These are phyloP conservation scores for Corchorus capsularis DNA, from an alignment of 345 rosid species.

Conservation along the genomic window DNA sequence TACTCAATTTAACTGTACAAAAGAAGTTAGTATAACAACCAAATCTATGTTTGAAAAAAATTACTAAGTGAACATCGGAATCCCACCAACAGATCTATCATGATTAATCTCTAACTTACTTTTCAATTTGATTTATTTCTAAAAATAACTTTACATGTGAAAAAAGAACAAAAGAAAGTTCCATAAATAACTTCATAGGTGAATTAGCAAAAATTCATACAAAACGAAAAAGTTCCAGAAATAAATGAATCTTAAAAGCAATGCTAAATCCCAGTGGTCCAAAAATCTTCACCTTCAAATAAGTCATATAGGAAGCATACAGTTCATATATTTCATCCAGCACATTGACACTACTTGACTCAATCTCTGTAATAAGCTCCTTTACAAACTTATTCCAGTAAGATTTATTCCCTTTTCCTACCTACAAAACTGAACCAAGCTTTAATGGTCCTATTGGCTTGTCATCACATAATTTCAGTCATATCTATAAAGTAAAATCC, in stretches of 20 bases:
- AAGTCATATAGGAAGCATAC: conserved; percentile 53
- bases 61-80: no score
- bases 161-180: no score
- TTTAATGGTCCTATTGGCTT: background rate
- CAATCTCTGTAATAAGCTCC: conserved; percentile 72
- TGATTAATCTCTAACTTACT: no score
- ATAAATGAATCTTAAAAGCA: background rate
- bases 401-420: conserved; percentile 43
- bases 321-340: conserved; percentile 72
- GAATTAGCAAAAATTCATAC: conserved; percentile 14
- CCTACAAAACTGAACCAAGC: conserved; percentile 39
- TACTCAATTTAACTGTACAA: no score
- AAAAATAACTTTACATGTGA: no score
- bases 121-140: no score
- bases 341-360: conserved; percentile 49
- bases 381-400: conserved; percentile 63
- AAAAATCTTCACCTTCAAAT: conserved; percentile 50
- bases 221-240: background rate
- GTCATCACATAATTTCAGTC: background rate
- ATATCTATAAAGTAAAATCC: background rate
- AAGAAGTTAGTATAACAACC: no score
- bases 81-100: no score
- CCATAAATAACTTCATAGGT: no score
- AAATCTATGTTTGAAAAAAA: no score
- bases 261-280: background rate